Base-by-base conservation (phyloP, 768 basidiomycete species). In the Phylloporus sp. region DNA sequence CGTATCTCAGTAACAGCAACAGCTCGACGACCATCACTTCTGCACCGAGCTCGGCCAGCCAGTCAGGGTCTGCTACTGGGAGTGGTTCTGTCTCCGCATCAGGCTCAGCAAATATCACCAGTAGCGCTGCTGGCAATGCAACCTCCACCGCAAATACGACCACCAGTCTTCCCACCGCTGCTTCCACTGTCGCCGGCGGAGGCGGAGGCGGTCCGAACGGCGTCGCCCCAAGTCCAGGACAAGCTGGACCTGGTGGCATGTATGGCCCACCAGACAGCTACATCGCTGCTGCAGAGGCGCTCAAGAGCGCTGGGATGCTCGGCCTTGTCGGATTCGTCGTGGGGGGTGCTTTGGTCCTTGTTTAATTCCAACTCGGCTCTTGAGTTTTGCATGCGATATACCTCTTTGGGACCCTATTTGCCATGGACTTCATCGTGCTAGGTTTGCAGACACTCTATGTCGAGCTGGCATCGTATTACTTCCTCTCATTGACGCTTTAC, bases 221-320 rank as follows among this genome's bases (percentile, higher is more conserved):
- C 6, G 45, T 45, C 0, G 86, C 86, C 3, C 86, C 86, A 10
- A 67, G 71, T 40, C 87, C 86, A 23, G 86, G 86, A 20, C 68
- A 72, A 43, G 56, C 71, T 18, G 76, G 68, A 38, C 16, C 59
- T 2, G 63, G 61, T 50, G 84, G 80, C 24, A 68, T 77, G 31
- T 85, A 76, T 54, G 87, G 87, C n/a, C 87, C 87, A 42, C 74
- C 76, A 42, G 86, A 90, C 60, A 66, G 73, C 47, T 88, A 82
- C 69, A 82, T 81, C 55, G 78, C 84, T 26, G 78, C 75, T 12
- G 87, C 80, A 7, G 59, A 71, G 3, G 68, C 73, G 2, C 71
- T 84, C 34, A 72, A 72, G 35, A 80, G 78, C 53, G 69, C 75
- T 6, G 53, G 78, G 13, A 50, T 79, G 36, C 72, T 80, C 15